Evolutionary conservation across 257 asterid species (phyloP), one percentile per base, ranked within the genome.

Genomic region (Plantago ovata): DNA sequence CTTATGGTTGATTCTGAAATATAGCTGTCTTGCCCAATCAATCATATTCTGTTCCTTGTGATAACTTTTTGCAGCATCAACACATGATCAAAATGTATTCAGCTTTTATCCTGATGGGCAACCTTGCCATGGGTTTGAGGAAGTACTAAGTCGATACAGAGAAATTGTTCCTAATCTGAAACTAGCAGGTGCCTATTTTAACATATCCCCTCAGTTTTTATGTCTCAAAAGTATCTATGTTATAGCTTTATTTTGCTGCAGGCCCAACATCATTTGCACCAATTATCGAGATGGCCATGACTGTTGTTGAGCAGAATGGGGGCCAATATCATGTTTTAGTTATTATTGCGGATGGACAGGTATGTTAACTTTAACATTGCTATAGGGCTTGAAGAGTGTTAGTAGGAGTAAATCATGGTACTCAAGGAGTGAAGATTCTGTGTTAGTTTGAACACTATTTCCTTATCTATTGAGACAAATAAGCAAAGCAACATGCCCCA

Each of bases 211-310:
- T 67, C 6, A 20, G 65, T 23, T 60, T 23, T 60, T 38, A 48
- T 52, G 23, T 52, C 45, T 53, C 51, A 60, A 14, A 47, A 38
- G 49, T 56, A 46, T 45, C 15, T 33, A 24, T 32, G 47, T 13
- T 41, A 28, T 45, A 20, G 47, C 72, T 77, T 28, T 48, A 65
- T 52, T 72, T 59, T 58, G 70, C 53, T 73, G 49, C 87, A 93
- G 99, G 99, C 8, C 99, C 99, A 48, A 93, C 99, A 39, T 93
- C 98, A 46, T 89, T 89, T 72, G 95, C 94, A 20, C 97, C 97
- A 18, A 60, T 86, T 19, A 80, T 89, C 63, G 95, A 89, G 73
- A 86, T 77, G 90, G 97, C 95, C 67, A 79, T 53, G 59, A 82
- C 95, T 58, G 84, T 84, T 80, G 97, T 89, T 61, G 88, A 82